Evolutionary conservation across 148 eudicot genomes (phyloP).

Genomic region (Suaeda aralocaspica): DNA sequence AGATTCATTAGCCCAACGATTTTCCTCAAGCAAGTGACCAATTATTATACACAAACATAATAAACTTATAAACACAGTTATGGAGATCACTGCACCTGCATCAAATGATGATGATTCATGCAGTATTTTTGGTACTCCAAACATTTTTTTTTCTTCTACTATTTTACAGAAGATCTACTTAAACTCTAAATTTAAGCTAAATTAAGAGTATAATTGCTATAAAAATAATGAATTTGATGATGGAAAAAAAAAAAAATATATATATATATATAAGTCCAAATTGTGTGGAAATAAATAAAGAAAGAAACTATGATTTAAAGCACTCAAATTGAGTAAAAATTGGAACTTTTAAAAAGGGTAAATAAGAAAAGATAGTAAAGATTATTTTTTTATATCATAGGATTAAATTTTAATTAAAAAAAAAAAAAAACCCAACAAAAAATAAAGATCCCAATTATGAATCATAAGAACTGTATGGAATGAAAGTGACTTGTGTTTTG

Average conservation of each 20-base stretch:
- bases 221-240: too few relatives aligned
- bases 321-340: background rate
- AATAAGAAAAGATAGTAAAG: background rate
- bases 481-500: background rate
- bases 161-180: background rate
- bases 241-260: too few relatives aligned
- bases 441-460: background rate
- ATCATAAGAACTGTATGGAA: background rate
- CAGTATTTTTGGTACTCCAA: conserved; percentile 18
- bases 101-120: conserved; percentile 34
- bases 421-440: too few relatives aligned
- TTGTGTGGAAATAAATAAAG: too few relatives aligned
- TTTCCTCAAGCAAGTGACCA: conserved; percentile 60
- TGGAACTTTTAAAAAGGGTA: background rate
- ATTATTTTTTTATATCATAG: background rate
- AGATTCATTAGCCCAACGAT: conserved; percentile 67
- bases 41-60: conserved; percentile 53
- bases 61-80: conserved; percentile 47
- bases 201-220: too few relatives aligned
- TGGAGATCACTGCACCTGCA: conserved; percentile 36
- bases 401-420: too few relatives aligned
- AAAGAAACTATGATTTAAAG: too few relatives aligned
- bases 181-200: background rate
- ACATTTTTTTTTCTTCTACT: conserved; percentile 2
- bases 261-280: too few relatives aligned